Evolutionary conservation across 805 yeast species (phyloP).

Genomic region (Cephaloascus albidus): DNA sequence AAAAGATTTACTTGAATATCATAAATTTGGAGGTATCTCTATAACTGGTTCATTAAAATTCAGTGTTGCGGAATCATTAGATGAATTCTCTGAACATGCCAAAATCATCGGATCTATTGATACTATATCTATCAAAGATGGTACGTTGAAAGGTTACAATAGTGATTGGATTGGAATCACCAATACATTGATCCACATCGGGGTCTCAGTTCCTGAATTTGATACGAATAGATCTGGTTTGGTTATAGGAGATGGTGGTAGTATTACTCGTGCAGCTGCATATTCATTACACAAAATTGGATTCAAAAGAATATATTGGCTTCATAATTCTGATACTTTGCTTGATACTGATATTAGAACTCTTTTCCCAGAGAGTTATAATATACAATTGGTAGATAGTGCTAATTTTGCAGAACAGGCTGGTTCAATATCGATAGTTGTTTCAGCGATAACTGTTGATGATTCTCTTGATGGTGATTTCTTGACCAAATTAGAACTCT

Average conservation of each 20-base stretch:
- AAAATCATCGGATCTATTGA: slow-evolving; percentile 31
- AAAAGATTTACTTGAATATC: too few species aligned
- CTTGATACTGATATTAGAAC: slow-evolving; percentile 73
- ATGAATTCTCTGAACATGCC: slow-evolving; percentile 28
- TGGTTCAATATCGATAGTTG: slow-evolving; percentile 48
- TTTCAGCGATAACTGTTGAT: slow-evolving; percentile 84
- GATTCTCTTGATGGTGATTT: slow-evolving; percentile 50
- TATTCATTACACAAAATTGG: slow-evolving; percentile 32
- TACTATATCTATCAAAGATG: slow-evolving; percentile 16
- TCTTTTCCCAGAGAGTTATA: slow-evolving; percentile 48
- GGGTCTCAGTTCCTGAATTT: slow-evolving; percentile 16
- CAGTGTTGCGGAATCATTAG: slow-evolving; percentile 28
- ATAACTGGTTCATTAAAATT: slow-evolving; percentile 34
- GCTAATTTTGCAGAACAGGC: slow-evolving; percentile 31
- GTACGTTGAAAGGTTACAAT: slow-evolving; percentile 27
- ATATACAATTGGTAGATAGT: slow-evolving; percentile 47
- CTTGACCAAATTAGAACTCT: slow-evolving; percentile 34
- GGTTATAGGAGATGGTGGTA: slow-evolving; percentile 32
- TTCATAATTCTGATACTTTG: too few species aligned
- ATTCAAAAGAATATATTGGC: slow-evolving; percentile 29
- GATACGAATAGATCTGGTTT: slow-evolving; percentile 19
- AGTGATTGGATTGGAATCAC: slow-evolving; percentile 36
- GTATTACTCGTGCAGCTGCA: slow-evolving; percentile 35
- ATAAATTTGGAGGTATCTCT: slow-evolving; percentile 37
- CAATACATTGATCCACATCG: slow-evolving; percentile 3